Evolutionary conservation across 306 rosid genomes (phyloP).

Genomic region (Quercus gilva): DNA sequence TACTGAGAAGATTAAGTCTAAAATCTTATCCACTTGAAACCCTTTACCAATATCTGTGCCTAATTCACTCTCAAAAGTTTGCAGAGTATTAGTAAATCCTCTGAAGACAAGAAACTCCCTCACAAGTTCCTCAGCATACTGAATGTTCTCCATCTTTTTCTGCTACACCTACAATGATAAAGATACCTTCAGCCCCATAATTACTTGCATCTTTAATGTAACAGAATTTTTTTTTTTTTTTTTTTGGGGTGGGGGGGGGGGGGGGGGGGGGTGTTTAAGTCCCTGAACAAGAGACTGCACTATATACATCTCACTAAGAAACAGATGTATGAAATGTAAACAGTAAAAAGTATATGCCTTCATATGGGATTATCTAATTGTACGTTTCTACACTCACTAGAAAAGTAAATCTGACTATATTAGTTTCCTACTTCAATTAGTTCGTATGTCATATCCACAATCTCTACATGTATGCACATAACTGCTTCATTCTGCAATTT

Average conservation of each 20-base stretch:
- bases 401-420: neutral
- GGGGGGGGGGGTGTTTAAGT: too few relatives aligned
- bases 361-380: neutral
- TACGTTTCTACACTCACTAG: neutral
- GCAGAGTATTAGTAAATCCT: slow-evolving; percentile 81
- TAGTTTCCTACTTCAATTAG: neutral
- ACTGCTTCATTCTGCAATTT: neutral
- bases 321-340: neutral
- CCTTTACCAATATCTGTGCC: slow-evolving; percentile 70
- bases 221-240: neutral
- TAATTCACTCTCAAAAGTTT: slow-evolving; percentile 74
- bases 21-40: slow-evolving; percentile 76
- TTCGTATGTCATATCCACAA: neutral
- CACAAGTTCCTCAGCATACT: slow-evolving; percentile 87
- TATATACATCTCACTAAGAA: neutral
- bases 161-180: slow-evolving; percentile 9
- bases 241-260: too few relatives aligned
- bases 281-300: neutral
- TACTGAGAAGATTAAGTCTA: slow-evolving; percentile 73
- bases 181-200: slow-evolving; percentile 1
- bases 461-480: neutral
- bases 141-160: slow-evolving; percentile 76
- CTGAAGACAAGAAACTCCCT: slow-evolving; percentile 88
- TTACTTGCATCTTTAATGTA: neutral
- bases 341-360: neutral